Evolutionary conservation across 345 rosid genomes (phyloP).

Genomic region (Gossypium raimondii): DNA sequence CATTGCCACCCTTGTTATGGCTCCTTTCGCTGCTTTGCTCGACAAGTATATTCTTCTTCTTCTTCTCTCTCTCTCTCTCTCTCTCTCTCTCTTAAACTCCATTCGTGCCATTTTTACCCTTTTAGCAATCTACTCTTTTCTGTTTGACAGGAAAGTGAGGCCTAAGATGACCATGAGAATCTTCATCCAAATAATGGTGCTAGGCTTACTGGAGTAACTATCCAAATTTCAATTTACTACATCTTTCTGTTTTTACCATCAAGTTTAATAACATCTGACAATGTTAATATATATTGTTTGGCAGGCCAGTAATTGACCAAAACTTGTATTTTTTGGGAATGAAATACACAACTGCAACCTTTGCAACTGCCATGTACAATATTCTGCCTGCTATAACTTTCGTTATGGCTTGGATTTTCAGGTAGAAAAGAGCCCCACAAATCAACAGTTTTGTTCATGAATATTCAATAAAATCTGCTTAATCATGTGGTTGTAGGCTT

Average conservation of each 20-base stretch:
- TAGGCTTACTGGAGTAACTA: conserved; percentile 72
- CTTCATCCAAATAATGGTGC: conserved; percentile 56
- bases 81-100: conserved; percentile 5
- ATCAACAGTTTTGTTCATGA: neutral
- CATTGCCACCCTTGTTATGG: conserved; percentile 64
- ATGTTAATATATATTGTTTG: neutral
- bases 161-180: conserved; percentile 69
- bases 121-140: neutral
- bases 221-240: neutral
- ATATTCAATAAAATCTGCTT: neutral
- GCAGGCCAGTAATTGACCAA: conserved; percentile 87
- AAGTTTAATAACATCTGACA: neutral
- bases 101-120: neutral
- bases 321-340: conserved; percentile 71
- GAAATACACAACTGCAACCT: conserved; percentile 85
- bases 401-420: conserved; percentile 58
- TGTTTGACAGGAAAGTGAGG: conserved; percentile 53
- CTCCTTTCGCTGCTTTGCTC: conserved; percentile 67
- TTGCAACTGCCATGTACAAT: conserved; percentile 75
- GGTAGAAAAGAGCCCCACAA: conserved; percentile 25
- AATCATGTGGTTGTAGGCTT: conserved; percentile 29
- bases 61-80: neutral
- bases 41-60: conserved; percentile 40
- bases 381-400: conserved; percentile 83
- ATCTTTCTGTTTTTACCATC: neutral